Percentiles rank a stretch among this genome's conserved stretches.
Conservation (phyloP, 495 filamentous ascomycete genomes). For the Hypoxylon subgilvum region DNA sequence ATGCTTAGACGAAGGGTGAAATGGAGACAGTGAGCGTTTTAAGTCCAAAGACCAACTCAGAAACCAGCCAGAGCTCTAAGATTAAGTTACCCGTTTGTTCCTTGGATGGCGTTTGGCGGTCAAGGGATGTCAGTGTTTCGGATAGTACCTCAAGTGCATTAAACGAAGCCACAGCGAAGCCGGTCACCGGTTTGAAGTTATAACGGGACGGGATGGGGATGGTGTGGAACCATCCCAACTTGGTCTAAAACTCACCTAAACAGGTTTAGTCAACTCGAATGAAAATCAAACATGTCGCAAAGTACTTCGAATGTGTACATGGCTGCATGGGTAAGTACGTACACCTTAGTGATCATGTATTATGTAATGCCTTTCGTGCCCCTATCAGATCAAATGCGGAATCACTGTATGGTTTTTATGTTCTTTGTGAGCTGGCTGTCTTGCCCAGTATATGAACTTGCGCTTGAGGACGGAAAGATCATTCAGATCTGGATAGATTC, state of each 20-base stretch:
- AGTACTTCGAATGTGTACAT: too few species aligned
- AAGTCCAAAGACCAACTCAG: not conserved
- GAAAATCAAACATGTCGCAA: too few species aligned
- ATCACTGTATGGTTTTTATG: too few species aligned
- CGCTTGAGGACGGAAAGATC: too few species aligned
- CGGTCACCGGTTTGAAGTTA: conserved; percentile 20
- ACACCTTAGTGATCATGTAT: too few species aligned
- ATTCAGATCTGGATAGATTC: too few species aligned
- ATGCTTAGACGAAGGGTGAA: not conserved
- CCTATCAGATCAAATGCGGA: too few species aligned
- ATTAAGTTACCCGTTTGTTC: conserved; percentile 5
- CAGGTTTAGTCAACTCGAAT: conserved; percentile 16
- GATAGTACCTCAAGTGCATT: too few species aligned
- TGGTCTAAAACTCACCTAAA: conserved; percentile 4
- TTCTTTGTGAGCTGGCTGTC: too few species aligned
- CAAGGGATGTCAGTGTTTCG: conserved; percentile 5
- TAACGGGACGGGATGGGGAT: conserved; percentile 22
- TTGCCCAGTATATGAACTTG: too few species aligned
- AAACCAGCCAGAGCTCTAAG: not conserved
- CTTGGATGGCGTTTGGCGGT: conserved; percentile 27
- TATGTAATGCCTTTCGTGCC: too few species aligned
- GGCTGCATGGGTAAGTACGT: too few species aligned
- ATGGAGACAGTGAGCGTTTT: not conserved
- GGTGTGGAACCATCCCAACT: conserved; percentile 15
- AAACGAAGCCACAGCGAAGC: conserved; percentile 17